A percentile compares a stretch with the other conserved stretches of the same genome.
phyloP scores from a whole-genome alignment of 768 basidiomycete genomes.

The Psilocybe subaeruginosa region DNA sequence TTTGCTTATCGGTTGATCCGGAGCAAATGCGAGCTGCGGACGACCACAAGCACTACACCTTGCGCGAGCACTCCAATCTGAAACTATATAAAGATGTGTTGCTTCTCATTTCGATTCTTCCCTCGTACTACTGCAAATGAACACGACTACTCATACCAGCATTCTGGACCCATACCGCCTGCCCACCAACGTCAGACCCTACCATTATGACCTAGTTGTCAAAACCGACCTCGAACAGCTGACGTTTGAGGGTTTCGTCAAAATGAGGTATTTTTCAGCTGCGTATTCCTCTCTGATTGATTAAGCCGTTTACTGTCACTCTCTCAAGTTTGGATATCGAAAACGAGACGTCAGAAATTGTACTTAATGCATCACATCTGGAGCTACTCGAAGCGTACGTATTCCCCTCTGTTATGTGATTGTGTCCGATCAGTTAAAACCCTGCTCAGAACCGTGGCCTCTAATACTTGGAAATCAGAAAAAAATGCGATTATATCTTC shows the following conservation, averaged over 20 bases:
- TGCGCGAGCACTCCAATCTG: too few species aligned
- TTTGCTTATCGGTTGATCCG: too few species aligned
- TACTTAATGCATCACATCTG: slow-evolving; percentile 70
- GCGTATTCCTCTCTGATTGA: not conserved
- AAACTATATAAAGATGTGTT: too few species aligned
- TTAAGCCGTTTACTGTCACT: not conserved
- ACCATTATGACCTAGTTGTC: slow-evolving; percentile 78
- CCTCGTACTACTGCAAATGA: too few species aligned
- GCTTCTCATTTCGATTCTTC: too few species aligned
- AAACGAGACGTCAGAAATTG: slow-evolving; percentile 59
- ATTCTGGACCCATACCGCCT: slow-evolving; percentile 48
- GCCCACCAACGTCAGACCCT: slow-evolving; percentile 66
- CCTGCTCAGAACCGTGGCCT: slow-evolving; percentile 46
- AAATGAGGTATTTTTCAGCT: slow-evolving; percentile 51
- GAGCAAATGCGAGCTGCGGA: too few species aligned
- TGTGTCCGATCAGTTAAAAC: not conserved
- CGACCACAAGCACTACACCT: too few species aligned
- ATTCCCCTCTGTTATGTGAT: not conserved
- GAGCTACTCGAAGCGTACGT: slow-evolving; percentile 56
- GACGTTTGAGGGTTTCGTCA: slow-evolving; percentile 76
- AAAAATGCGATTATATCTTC: slow-evolving; percentile 46
- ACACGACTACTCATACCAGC: too few species aligned
- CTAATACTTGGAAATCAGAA: slow-evolving; percentile 51
- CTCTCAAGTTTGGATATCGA: slow-evolving; percentile 60
- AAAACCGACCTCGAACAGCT: slow-evolving; percentile 81